A percentile compares a stretch with the other conserved stretches of the same genome.
Evolutionary conservation across 768 basidiomycete species (phyloP).

Genomic region (Russula virescens): DNA sequence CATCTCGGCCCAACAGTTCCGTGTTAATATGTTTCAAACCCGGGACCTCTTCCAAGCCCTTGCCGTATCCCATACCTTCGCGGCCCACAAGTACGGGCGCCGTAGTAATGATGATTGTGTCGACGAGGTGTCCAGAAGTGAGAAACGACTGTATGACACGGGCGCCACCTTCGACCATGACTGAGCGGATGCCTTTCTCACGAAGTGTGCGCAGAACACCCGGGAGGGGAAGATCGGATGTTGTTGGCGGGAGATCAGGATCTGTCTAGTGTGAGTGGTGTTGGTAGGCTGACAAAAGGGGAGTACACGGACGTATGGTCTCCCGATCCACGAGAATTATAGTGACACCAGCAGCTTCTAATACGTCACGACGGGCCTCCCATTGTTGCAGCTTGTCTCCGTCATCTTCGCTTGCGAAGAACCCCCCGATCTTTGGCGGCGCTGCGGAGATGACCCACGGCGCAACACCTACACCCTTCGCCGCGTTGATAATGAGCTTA

Average conservation of each 20-base stretch:
- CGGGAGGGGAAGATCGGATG: conserved; percentile 41
- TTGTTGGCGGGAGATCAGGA: conserved; percentile 12
- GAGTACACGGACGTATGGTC: conserved; percentile 33
- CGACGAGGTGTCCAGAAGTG: conserved; percentile 37
- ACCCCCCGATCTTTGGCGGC: conserved; percentile 25
- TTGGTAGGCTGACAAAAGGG: neutral
- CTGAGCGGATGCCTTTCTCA: conserved; percentile 52
- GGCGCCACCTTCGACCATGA: conserved; percentile 98
- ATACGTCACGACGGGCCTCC: conserved; percentile 34
- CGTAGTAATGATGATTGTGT: conserved; percentile 77
- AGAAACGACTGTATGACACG: conserved; percentile 74
- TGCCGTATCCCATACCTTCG: conserved; percentile 56
- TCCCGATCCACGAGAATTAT: conserved; percentile 47
- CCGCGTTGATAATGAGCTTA: conserved; percentile 65
- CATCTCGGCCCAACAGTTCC: conserved; percentile 29
- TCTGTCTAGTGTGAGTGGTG: conserved; percentile 7
- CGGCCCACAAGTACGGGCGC: conserved; percentile 80
- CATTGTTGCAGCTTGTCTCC: conserved; percentile 26
- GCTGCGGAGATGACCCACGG: conserved; percentile 66
- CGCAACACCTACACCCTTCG: conserved; percentile 50
- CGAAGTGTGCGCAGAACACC: conserved; percentile 48
- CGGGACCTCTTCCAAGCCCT: conserved; percentile 26
- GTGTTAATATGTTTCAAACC: conserved; percentile 28
- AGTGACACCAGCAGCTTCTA: conserved; percentile 63
- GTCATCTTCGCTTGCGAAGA: conserved; percentile 23